Conservation (phyloP, 1,139 yeast genomes). For the Debaryomyces subglobosus region DNA sequence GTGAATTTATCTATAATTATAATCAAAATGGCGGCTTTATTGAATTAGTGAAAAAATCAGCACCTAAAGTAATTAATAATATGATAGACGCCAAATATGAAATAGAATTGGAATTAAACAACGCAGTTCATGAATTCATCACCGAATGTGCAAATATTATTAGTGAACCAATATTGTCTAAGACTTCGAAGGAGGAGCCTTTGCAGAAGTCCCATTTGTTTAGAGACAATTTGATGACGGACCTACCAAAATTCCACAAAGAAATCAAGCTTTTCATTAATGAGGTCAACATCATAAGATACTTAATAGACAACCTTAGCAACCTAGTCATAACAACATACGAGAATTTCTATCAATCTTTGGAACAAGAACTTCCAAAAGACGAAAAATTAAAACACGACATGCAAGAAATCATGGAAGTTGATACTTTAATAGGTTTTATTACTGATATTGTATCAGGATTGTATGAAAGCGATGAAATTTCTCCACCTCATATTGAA, state of each 20-base stretch:
- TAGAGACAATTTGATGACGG: slow-evolving; percentile 50
- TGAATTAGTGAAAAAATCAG: slow-evolving; percentile 66
- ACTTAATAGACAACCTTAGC: slow-evolving; percentile 35
- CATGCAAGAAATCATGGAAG: slow-evolving; percentile 51
- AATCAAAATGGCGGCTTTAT: slow-evolving; percentile 49
- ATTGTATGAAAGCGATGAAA: slow-evolving; percentile 23
- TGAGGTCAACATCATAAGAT: slow-evolving; percentile 35
- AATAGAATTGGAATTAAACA: slow-evolving; percentile 71
- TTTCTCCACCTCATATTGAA: slow-evolving; percentile 8
- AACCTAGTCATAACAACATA: slow-evolving; percentile 34
- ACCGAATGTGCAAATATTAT: slow-evolving; percentile 41
- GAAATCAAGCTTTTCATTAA: slow-evolving; percentile 54
- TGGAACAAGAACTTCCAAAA: slow-evolving; percentile 19
- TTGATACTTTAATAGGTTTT: slow-evolving; percentile 56
- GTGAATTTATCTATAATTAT: slow-evolving; percentile 35
- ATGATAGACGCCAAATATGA: slow-evolving; percentile 86
- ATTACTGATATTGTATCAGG: slow-evolving; percentile 27
- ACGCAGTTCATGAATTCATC: slow-evolving; percentile 65
- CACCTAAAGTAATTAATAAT: slow-evolving; percentile 81
- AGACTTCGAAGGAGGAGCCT: slow-evolving; percentile 29
- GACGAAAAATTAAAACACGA: slow-evolving; percentile 21
- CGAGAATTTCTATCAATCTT: slow-evolving; percentile 30
- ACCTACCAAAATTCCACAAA: slow-evolving; percentile 57
- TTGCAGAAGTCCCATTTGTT: slow-evolving; percentile 37
- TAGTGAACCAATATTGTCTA: slow-evolving; percentile 33